Conservation (phyloP, 345 rosid genomes). For the Dovyalis caffra region DNA sequence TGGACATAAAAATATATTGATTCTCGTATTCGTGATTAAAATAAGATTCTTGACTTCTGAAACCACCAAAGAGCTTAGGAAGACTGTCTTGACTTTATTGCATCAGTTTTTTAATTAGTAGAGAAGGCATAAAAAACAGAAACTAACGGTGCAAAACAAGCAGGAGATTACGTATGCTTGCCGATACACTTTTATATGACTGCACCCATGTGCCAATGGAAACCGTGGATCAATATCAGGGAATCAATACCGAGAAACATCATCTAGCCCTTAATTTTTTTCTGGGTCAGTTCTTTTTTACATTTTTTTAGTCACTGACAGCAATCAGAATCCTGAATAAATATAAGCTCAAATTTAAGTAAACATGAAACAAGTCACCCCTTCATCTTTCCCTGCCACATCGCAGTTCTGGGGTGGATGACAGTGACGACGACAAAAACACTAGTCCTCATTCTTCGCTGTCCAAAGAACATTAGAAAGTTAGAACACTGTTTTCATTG, state of each 20-base stretch:
- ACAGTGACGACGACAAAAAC: not conserved
- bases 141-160: not conserved
- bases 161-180: not conserved
- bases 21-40: not conserved
- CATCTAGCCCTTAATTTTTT: too few species aligned
- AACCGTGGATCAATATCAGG: not conserved
- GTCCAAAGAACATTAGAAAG: not conserved
- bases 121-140: too few species aligned
- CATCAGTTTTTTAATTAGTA: not conserved
- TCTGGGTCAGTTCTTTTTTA: too few species aligned
- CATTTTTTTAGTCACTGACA: not conserved
- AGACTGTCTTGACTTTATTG: not conserved
- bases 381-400: not conserved
- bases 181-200: not conserved
- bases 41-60: not conserved
- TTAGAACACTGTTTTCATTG: too few species aligned
- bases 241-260: not conserved
- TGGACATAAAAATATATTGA: not conserved
- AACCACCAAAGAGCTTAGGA: not conserved
- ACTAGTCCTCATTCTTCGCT: not conserved
- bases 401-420: not conserved
- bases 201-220: not conserved
- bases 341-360: not conserved
- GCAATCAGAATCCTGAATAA: not conserved
- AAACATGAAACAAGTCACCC: not conserved